Evolutionary conservation across 441 rosid genomes (phyloP).

Genomic region (Viola pubescens): DNA sequence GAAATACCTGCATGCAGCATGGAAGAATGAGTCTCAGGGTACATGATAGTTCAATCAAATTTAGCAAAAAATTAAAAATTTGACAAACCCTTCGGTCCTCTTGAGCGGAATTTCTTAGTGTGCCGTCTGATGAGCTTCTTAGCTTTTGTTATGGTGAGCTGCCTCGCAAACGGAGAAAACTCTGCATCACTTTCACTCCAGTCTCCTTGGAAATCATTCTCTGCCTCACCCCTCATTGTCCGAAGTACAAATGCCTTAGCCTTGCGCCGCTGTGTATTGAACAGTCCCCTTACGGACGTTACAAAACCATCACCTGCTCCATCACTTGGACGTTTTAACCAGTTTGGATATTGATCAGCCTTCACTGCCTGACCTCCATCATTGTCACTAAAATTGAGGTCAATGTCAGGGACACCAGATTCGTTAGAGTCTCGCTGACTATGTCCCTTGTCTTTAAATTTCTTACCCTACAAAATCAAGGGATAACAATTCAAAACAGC

Average conservation of each 20-base stretch:
- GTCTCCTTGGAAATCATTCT: slow-evolving; percentile 77
- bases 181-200: slow-evolving; percentile 97
- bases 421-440: slow-evolving; percentile 47
- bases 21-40: slow-evolving; percentile 8
- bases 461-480: slow-evolving; percentile 65
- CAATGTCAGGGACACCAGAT: slow-evolving; percentile 52
- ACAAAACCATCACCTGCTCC: slow-evolving; percentile 99
- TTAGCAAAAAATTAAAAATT: not conserved
- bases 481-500: not conserved
- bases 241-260: slow-evolving; percentile 93
- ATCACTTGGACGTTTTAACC: slow-evolving; percentile 74
- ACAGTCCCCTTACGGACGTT: slow-evolving; percentile 86
- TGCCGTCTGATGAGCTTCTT: slow-evolving; percentile 82
- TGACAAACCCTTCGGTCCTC: slow-evolving; percentile 67
- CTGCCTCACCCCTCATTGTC: slow-evolving; percentile 98
- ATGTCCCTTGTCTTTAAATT: slow-evolving; percentile 83
- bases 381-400: slow-evolving; percentile 73
- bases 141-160: slow-evolving; percentile 88
- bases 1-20: slow-evolving; percentile 51
- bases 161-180: slow-evolving; percentile 81
- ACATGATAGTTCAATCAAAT: not conserved
- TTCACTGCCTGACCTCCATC: slow-evolving; percentile 57
- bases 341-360: slow-evolving; percentile 67
- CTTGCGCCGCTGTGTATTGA: slow-evolving; percentile 87
- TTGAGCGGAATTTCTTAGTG: slow-evolving; percentile 78